Base-by-base conservation (phyloP, 768 basidiomycete genomes). In the Xerocomellus chrysenteron region DNA sequence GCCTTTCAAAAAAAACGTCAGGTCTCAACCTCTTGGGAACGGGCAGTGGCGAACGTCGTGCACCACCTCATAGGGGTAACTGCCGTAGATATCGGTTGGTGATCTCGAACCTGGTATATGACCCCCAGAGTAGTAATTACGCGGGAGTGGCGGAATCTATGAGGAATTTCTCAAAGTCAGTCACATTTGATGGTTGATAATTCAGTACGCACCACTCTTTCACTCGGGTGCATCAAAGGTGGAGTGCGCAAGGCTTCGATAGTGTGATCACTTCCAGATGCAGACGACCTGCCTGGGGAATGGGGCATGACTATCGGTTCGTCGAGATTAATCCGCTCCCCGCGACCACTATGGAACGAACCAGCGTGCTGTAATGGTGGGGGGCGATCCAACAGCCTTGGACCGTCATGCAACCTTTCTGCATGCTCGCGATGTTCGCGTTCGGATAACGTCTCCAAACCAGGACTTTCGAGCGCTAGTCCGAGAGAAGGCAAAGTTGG, bases 91-190 rank as follows among this genome's bases (percentile, higher is more conserved):
- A 54, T 70, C 61, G 3, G 70, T 68, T n/a, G 70, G 70, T 24
- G 66, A 56, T 48, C 65, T 67, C 32, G 59, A 56, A 54, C 49
- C 51, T 28, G 60, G 43, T 42, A 30, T 40, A 48, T 65, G 62
- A 52, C 47, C 41, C 19, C 55, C 66, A 21, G 65, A 14, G 44
- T 66, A 63, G 17, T 51, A 63, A 17, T 51, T 55, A 40, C 52
- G 68, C n/a, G 69, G 70, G 36, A 70, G 59, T 6, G 69, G 68
- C 11, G 69, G 70, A 33, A 70, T 72, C 68, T 73, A 50, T 24
- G 17, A 46, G 10, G 37, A 14, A 21, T 11, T 39, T n/a, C 12
- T 53, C 17, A 45, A 49, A 35, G 11, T 56, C 24, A 53, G 50
- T n/a, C 8, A 48, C 35, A 54, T 26, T 21, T 17, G 12, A 42